Evolutionary conservation across 2,329 filamentous ascomycete species (phyloP).

Genomic region (Talaromyces sp.): DNA sequence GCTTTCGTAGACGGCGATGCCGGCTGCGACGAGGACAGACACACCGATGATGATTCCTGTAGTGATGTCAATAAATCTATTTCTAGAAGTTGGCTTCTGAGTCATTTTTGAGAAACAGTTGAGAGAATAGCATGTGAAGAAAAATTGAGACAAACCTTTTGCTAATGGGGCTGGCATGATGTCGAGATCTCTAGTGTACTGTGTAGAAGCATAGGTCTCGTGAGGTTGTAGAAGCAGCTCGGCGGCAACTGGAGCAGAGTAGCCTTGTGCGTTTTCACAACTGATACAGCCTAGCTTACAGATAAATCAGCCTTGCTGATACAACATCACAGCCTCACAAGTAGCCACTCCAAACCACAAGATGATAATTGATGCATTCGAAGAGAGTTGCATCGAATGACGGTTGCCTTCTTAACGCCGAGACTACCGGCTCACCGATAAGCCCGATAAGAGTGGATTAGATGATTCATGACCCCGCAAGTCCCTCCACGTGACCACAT

Average conservation of each 20-base stretch:
- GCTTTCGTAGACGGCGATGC: conserved; percentile 62
- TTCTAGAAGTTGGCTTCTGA: neutral
- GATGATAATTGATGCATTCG: neutral
- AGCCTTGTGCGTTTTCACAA: neutral
- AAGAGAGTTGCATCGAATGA: neutral
- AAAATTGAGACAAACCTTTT: conserved; percentile 39
- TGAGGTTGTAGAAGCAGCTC: neutral
- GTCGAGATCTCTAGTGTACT: conserved; percentile 8
- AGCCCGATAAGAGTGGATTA: conserved; percentile 12
- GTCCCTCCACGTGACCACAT: conserved; percentile 28
- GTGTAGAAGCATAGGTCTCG: neutral
- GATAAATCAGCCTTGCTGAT: neutral
- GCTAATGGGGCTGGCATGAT: conserved; percentile 48
- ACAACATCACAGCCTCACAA: neutral
- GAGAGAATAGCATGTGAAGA: neutral
- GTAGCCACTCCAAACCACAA: neutral
- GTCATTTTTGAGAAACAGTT: too few relatives aligned
- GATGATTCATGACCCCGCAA: conserved; percentile 16
- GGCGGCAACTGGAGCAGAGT: neutral
- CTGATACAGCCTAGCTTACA: neutral
- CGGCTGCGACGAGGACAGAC: conserved; percentile 59
- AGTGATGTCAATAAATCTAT: neutral
- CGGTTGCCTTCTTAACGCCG: conserved; percentile 13
- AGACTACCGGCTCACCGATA: conserved; percentile 9
- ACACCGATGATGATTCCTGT: conserved; percentile 61